Base-by-base conservation (phyloP, 768 basidiomycete species). In the Atractiella rhizophila region DNA sequence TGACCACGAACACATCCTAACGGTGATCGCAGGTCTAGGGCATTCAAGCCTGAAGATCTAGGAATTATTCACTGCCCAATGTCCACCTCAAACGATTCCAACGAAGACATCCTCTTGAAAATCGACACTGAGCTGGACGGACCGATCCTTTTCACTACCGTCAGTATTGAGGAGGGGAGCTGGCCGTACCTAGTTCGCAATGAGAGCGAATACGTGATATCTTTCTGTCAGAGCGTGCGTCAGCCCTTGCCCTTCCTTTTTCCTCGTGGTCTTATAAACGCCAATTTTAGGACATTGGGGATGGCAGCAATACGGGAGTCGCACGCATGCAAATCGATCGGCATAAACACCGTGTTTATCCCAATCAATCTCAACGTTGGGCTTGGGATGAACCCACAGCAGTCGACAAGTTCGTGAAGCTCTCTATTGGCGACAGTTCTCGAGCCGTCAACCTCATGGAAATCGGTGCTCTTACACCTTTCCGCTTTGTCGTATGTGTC, bases 141-240 rank as follows among this genome's bases (percentile, higher is more conserved):
- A 0, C 73, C 91, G 2, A 80, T 74, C 1, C 80, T 98, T 39
- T 94, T 86, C 59, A 62, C 94, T n/a, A 68, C 68, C 39, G 60
- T 96, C 47, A 64, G 66, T 11, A 55, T 62, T 33, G 74, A 76
- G 15, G 66, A 63, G 19, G 74, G 74, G 12, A 64, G 62, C 3
- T 96, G 85, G 82, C 91, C 91, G 1, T 82, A 94, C 57, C 63
- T 66, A 24, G 69, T 98, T 34, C 79, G 86, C 56, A 98, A 98
- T 49, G 71, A 76, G 28, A 86, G 77, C 41, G 76, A 79, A 48
- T 65, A 74, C 44, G 51, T 63, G 0, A 61, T 86, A 47, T 61
- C 62, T 9, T 64, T 88, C 46, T 70, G 63, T 44, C 91, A 98
- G 60, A 69, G 68, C 56, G 85, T 82, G 53, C 48, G 57, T 57